A percentile compares a stretch with the other conserved stretches of the same genome.
phyloP scores from a whole-genome alignment of 805 yeast species.

The Brettanomyces anomalus region DNA sequence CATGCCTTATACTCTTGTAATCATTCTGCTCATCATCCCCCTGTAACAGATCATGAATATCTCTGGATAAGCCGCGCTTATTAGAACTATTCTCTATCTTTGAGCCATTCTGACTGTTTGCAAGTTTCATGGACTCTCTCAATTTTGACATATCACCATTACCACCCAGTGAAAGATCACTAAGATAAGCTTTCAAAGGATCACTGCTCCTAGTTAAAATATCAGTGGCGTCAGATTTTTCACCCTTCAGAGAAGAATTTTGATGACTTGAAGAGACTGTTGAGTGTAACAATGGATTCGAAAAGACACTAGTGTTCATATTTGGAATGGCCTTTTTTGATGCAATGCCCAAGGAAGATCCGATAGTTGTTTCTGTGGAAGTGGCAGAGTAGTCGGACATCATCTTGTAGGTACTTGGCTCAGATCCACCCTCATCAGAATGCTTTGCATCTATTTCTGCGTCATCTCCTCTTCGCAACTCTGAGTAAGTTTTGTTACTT shows the following conservation, averaged over 20 bases:
- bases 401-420: slow-evolving; percentile 20
- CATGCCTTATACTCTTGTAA: neutral
- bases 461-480: slow-evolving; percentile 19
- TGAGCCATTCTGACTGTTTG: neutral
- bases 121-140: slow-evolving; percentile 22
- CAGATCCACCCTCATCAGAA: slow-evolving; percentile 11
- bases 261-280: neutral
- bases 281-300: slow-evolving; percentile 1
- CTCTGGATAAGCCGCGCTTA: neutral
- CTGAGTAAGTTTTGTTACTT: slow-evolving; percentile 22
- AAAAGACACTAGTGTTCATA: neutral
- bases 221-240: neutral
- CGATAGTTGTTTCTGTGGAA: slow-evolving; percentile 21
- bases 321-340: slow-evolving; percentile 5
- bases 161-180: slow-evolving; percentile 32
- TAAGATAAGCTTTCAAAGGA: slow-evolving; percentile 47
- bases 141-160: slow-evolving; percentile 33
- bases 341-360: slow-evolving; percentile 9
- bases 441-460: slow-evolving; percentile 2
- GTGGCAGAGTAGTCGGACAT: slow-evolving; percentile 25
- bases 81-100: neutral
- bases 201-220: slow-evolving; percentile 20
- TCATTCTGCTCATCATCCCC: neutral
- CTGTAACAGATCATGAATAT: neutral
- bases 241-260: neutral